Conservation (phyloP, 2,329 filamentous ascomycete genomes). For the Sclerotinia subarctica region DNA sequence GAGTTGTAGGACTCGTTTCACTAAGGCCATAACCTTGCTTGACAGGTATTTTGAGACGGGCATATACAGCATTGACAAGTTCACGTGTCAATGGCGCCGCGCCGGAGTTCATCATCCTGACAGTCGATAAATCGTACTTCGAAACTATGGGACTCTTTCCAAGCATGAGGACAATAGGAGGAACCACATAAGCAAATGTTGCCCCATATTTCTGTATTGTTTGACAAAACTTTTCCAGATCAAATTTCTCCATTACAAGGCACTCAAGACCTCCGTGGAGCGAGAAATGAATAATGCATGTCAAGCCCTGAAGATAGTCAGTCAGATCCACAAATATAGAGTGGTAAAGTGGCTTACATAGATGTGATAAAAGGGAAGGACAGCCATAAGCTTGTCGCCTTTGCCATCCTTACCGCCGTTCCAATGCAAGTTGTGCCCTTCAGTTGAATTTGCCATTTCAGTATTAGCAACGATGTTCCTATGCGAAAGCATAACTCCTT, state of each 20-base stretch:
- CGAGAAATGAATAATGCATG: constrained; percentile 66
- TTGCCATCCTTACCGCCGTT: constrained; percentile 57
- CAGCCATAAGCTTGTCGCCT: constrained; percentile 71
- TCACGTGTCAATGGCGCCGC: constrained; percentile 82
- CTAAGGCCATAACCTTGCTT: constrained; percentile 93
- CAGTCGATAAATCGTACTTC: constrained; percentile 74
- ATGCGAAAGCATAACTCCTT: constrained; percentile 86
- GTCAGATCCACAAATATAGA: neutral
- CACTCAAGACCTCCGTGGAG: constrained; percentile 64
- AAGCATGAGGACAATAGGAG: constrained; percentile 77
- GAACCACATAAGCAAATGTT: constrained; percentile 78
- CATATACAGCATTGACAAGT: constrained; percentile 72
- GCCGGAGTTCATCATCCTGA: constrained; percentile 83
- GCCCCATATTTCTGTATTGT: constrained; percentile 71
- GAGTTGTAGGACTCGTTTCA: constrained; percentile 79
- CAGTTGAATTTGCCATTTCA: constrained; percentile 52
- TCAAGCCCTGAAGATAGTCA: constrained; percentile 53
- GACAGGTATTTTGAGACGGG: constrained; percentile 70
- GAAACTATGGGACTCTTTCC: constrained; percentile 74
- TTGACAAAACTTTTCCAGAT: constrained; percentile 73
- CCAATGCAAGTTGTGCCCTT: constrained; percentile 55
- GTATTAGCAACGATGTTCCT: constrained; percentile 76
- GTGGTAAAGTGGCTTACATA: constrained; percentile 57
- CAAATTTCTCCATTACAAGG: constrained; percentile 75
- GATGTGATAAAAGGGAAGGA: constrained; percentile 88